These are phyloP conservation scores for Neonectria neomacrospora DNA, from an alignment of 2,329 filamentous ascomycete species.

Conservation along the genomic window DNA sequence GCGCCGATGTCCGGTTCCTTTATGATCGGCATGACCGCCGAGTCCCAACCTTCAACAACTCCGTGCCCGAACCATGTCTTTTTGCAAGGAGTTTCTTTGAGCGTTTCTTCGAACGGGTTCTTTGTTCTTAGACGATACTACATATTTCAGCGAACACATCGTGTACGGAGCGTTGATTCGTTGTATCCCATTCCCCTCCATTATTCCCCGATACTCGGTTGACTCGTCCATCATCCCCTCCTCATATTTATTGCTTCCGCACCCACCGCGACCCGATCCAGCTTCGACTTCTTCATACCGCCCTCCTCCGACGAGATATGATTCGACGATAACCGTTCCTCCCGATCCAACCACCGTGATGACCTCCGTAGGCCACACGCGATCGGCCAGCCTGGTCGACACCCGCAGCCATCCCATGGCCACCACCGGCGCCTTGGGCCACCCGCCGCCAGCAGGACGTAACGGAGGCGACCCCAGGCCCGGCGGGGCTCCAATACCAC, in stretches of 20 bases:
- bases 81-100: slow-evolving; percentile 24
- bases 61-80: slow-evolving; percentile 26
- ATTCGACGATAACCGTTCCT: slow-evolving; percentile 20
- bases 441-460: slow-evolving; percentile 44
- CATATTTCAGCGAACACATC: slow-evolving; percentile 24
- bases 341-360: slow-evolving; percentile 31
- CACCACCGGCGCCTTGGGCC: slow-evolving; percentile 45
- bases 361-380: slow-evolving; percentile 43
- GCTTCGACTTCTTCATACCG: slow-evolving; percentile 7
- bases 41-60: slow-evolving; percentile 31
- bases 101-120: slow-evolving; percentile 20
- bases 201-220: slow-evolving; percentile 5
- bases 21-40: slow-evolving; percentile 31
- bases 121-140: slow-evolving; percentile 32
- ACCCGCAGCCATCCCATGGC: slow-evolving; percentile 47
- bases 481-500: slow-evolving; percentile 55
- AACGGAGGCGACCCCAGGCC: slow-evolving; percentile 44
- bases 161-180: slow-evolving; percentile 32
- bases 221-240: slow-evolving; percentile 5
- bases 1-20: slow-evolving; percentile 35
- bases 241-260: slow-evolving; percentile 3
- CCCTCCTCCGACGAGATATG: slow-evolving; percentile 26
- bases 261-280: slow-evolving; percentile 8
- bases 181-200: slow-evolving; percentile 22
- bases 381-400: slow-evolving; percentile 42